Evolutionary conservation across 2,329 filamentous ascomycete species (phyloP), one percentile per base, ranked within the genome.

Genomic region (Ophiostoma perfectum): DNA sequence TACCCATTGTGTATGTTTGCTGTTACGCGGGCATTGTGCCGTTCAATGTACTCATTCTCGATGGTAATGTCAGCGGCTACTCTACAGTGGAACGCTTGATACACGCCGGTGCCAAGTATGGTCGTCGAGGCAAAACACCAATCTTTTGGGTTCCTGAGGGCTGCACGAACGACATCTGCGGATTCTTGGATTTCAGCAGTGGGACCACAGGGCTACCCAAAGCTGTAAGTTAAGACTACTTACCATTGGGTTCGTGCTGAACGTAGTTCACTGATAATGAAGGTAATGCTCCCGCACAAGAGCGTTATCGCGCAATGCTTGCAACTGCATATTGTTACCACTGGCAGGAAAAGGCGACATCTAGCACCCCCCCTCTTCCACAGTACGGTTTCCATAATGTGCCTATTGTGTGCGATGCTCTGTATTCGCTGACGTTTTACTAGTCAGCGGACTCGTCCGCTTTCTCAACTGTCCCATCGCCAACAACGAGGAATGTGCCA

Each of bases 151-250:
- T 67, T 1, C 66, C 49, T 2, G n/a, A 7, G 5, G 49, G 49
- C 18, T 27, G n/a, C 8, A 27, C 18, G 16, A 55, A 55, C 49
- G 49, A 36, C 7, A 18, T 4, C 16, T 55, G 49, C 6, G 49
- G 49, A n/a, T 55, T 55, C n/a, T 18, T 55, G n/a, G 27, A n/a
- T 3, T 27, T 55, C 6, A 55, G 49, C 18, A 55, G 66, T 67
- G 86, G 86, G 1, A 88, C 86, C 0, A 88, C 86, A 0, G 85
- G 85, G 0, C 75, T 88, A 2, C 86, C 86, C 0, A 89, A 89
- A 73, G 85, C 84, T n/a, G n/a, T n/a, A n/a, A n/a, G n/a, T n/a
- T n/a, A n/a, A n/a, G n/a, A n/a, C n/a, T n/a, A n/a, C n/a, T n/a
- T n/a, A n/a, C n/a, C n/a, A n/a, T n/a, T n/a, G n/a, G n/a, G n/a